Evolutionary conservation across 139 green algal genomes (phyloP).

Genomic region (Picochlorum sp.): DNA sequence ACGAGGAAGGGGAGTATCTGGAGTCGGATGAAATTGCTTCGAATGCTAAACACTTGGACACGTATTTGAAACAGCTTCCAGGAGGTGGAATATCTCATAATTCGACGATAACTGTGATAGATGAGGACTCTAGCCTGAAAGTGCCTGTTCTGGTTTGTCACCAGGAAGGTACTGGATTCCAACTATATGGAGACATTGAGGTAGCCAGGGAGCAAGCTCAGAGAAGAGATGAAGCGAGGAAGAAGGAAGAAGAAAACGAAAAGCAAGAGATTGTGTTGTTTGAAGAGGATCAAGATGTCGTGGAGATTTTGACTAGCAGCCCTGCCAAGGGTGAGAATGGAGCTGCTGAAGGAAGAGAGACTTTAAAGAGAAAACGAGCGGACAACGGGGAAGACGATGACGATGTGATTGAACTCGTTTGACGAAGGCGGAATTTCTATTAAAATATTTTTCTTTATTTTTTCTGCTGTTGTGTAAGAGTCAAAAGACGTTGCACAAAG

Average conservation of each 20-base stretch:
- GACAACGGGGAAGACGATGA: neutral
- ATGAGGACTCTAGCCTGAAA: conserved; percentile 18
- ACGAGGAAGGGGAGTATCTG: conserved; percentile 76
- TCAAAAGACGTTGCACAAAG: too few species aligned
- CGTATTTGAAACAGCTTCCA: conserved; percentile 41
- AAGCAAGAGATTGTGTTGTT: neutral
- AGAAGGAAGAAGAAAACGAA: neutral
- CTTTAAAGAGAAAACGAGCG: neutral
- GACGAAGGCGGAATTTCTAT: too few species aligned
- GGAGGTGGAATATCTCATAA: conserved; percentile 55
- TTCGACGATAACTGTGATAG: conserved; percentile 46
- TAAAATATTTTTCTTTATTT: too few species aligned
- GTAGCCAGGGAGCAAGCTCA: neutral
- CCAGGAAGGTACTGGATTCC: neutral
- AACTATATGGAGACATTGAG: neutral
- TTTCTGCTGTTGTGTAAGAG: too few species aligned
- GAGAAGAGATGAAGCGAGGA: neutral
- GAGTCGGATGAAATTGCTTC: conserved; percentile 68
- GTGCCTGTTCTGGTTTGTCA: conserved; percentile 4
- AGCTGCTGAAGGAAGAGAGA: too few species aligned
- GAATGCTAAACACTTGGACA: conserved; percentile 26
- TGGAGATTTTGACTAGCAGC: neutral
- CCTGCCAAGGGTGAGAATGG: too few species aligned
- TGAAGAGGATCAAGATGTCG: neutral
- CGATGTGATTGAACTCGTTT: neutral